Base-by-base conservation (phyloP, 2,329 filamentous ascomycete genomes). In the Calonectria fujianensis region DNA sequence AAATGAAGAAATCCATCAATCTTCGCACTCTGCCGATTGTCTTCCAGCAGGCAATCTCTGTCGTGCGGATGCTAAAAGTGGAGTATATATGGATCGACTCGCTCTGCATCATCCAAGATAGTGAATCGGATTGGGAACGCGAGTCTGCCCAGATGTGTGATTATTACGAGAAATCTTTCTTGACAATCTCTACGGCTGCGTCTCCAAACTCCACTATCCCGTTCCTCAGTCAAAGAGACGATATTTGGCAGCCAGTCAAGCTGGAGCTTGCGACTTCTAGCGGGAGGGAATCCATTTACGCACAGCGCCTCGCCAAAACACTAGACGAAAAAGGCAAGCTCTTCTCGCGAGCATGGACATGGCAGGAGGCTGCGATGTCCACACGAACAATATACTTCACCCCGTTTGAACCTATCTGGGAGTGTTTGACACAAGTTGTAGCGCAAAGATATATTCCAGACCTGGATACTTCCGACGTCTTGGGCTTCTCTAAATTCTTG, bases 1-100 rank as follows among this genome's bases (percentile, higher is more conserved):
- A 57, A 9, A 32, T 57, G 29, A 57, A 57, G 29, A 57, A 10
- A 20, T 7, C 29, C 29, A 57, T 57, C 51, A 32, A 57, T 35
- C 29, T 57, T 35, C 29, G 10, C 29, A 11, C 2, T 11, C 51
- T 57, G 16, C 51, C 51, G 1, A 27, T 32, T n/a, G 51, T 57
- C 51, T 57, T 57, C 29, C 51, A 57, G 16, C 51, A 57, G 29
- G 51, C 51, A 32, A 57, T 57, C 29, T 57, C 51, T 2, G 51
- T 57, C 35, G 51, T n/a, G 51, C 51, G 51, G 29, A 57, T 57
- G 51, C 51, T 57, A 32, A 57, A 57, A 10, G 51, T 57, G 51
- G 18, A 57, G 16, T 57, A 57, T 32, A 57, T 57, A 57, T 57
- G 51, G 51, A 57, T 57, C 29, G 51, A 57, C 16, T 57, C 51